Evolutionary conservation across 805 yeast genomes (phyloP), one percentile per base, ranked within the genome.

Genomic region (Danielia reshetovae): DNA sequence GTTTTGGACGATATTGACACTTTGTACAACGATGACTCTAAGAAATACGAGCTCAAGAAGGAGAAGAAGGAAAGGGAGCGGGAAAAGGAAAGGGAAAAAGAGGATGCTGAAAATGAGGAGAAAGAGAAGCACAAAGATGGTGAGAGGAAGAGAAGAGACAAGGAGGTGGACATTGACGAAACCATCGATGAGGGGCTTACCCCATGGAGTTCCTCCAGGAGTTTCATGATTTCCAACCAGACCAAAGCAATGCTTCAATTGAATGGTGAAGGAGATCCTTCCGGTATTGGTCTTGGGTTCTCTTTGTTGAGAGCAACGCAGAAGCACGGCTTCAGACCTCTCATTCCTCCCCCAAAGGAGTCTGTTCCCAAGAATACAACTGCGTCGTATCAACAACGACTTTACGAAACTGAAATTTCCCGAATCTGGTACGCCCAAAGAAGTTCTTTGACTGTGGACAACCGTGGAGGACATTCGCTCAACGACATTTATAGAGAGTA

Each of bases 191-290:
- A 87, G 46, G 95, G 87, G 51, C 62, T 86, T 32, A 81, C 97
- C 1, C 90, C 96, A 0, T 93, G 98, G 98, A 89, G 86, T 56
- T 70, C 82, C n/a, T 80, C 96, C 0, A 73, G 87, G 41, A 93
- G 93, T 58, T 93, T 93, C 53, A 78, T 89, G 35, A 85, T 80
- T 56, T 93, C 97, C 2, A 88, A 95, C 16, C 97, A 89, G 55
- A 95, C 96, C 36, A 89, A 94, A 51, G 94, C 97, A 0, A 93
- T 93, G 97, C 70, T 93, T 27, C 96, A 88, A 53, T 75, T 93
- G 17, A 86, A 86, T 54, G 96, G 96, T 10, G 89, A 81, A 35
- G 97, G 97, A 31, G 97, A 93, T 57, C 95, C 96, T 2, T 79
- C 95, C 0, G 95, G 95, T 16, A 77, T 85, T 43, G 93, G 95